Evolutionary conservation across 2,329 filamentous ascomycete species (phyloP).

Genomic region (Metarhizium rileyi): DNA sequence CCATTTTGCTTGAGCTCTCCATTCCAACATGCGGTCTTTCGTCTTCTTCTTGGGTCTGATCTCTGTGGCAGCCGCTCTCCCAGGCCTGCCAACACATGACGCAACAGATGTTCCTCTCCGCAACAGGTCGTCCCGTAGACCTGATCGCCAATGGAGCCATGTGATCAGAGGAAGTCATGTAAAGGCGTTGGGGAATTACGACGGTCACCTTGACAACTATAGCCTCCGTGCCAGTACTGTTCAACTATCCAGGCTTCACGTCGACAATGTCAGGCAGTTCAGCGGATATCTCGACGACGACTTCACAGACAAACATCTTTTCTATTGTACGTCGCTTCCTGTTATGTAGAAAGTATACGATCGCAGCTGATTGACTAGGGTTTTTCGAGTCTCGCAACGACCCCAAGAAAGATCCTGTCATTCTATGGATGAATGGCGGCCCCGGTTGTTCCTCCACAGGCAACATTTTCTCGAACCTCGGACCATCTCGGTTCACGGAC

Average conservation of each 20-base stretch:
- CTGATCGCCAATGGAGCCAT: neutral
- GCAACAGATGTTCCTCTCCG: neutral
- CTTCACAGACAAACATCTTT: slow-evolving; percentile 91
- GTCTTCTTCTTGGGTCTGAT: neutral
- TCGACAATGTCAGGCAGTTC: slow-evolving; percentile 95
- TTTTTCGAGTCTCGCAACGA: slow-evolving; percentile 99
- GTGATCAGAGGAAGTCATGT: neutral
- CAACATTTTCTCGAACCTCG: slow-evolving; percentile 93
- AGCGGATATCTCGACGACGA: slow-evolving; percentile 95
- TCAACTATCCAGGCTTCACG: slow-evolving; percentile 69
- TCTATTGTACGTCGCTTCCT: slow-evolving; percentile 66
- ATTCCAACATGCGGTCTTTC: neutral
- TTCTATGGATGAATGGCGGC: slow-evolving; percentile 89
- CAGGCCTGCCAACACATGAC: neutral
- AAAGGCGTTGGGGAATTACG: neutral
- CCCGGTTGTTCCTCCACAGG: slow-evolving; percentile 93
- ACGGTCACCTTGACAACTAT: slow-evolving; percentile 41
- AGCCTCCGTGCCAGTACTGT: slow-evolving; percentile 84
- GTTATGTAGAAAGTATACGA: neutral
- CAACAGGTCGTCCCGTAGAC: neutral
- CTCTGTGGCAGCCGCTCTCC: neutral
- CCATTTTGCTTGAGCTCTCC: no score
- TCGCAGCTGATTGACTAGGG: slow-evolving; percentile 42
- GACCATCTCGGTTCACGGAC: slow-evolving; percentile 74
- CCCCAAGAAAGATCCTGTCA: slow-evolving; percentile 87